Percentiles rank a stretch among this genome's conserved stretches.
Evolutionary conservation across 352 stramenopile species (phyloP).

Genomic region (Aphanomyces euteiches): DNA sequence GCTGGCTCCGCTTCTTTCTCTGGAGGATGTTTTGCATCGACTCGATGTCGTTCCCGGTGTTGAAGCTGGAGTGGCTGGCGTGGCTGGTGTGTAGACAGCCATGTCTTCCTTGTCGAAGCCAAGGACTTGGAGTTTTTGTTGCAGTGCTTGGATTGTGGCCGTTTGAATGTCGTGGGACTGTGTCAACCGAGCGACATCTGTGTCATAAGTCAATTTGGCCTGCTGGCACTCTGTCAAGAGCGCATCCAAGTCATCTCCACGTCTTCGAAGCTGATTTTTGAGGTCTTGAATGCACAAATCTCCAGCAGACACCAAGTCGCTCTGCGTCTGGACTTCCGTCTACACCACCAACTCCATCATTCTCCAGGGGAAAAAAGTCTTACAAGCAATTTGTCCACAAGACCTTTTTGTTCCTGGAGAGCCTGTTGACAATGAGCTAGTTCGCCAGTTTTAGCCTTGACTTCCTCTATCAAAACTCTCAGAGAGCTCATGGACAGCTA

Average conservation of each 20-base stretch:
- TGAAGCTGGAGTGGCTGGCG: no score
- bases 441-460: not conserved
- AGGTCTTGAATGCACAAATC: conserved; percentile 10
- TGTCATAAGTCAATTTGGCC: not conserved
- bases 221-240: not conserved
- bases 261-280: not conserved
- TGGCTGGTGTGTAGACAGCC: not conserved
- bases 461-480: not conserved
- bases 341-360: not conserved
- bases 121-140: not conserved
- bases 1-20: not conserved
- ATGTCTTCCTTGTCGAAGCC: not conserved
- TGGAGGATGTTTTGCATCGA: no score
- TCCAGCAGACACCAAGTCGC: conserved; percentile 10
- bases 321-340: conserved; percentile 7
- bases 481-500: not conserved
- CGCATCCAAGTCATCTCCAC: not conserved
- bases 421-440: not conserved
- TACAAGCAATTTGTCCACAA: not conserved
- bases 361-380: no score
- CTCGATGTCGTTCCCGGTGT: no score
- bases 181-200: not conserved
- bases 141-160: not conserved
- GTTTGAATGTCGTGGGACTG: not conserved
- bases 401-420: conserved; percentile 6